phyloP scores from a whole-genome alignment of 257 asterid species.

The Fraxinus cuspidata region DNA sequence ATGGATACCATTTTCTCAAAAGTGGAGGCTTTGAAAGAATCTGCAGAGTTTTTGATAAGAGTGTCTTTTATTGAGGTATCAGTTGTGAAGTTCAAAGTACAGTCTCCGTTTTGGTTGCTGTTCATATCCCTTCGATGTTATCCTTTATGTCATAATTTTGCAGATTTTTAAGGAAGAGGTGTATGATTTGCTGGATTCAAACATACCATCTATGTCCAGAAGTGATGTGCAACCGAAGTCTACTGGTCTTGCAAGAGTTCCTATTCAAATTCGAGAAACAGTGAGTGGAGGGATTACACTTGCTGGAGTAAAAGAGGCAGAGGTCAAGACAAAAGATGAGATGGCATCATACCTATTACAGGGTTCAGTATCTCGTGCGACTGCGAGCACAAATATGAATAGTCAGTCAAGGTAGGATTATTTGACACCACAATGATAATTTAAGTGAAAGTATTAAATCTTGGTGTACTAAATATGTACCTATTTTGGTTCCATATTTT shows the following conservation, averaged over 20 bases:
- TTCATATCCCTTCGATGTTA: constrained; percentile 6
- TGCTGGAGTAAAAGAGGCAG: constrained; percentile 97
- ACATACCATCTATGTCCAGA: constrained; percentile 34
- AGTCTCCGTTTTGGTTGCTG: background rate
- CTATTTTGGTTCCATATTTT: background rate
- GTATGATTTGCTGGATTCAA: constrained; percentile 75
- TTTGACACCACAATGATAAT: background rate
- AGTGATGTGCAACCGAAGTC: constrained; percentile 43
- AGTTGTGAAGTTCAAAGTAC: constrained; percentile 14
- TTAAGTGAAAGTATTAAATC: background rate
- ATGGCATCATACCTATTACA: constrained; percentile 79
- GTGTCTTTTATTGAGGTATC: constrained; percentile 94
- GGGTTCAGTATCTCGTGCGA: constrained; percentile 92
- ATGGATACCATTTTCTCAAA: constrained; percentile 79
- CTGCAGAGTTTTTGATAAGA: constrained; percentile 73
- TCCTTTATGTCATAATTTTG: constrained; percentile 18
- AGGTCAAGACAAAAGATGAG: constrained; percentile 84
- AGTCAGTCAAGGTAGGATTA: constrained; percentile 78
- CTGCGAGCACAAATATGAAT: constrained; percentile 98
- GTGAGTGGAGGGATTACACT: constrained; percentile 85
- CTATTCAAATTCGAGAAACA: constrained; percentile 91
- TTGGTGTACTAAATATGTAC: constrained; percentile 5
- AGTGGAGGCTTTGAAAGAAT: constrained; percentile 60
- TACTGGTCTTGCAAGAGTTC: constrained; percentile 67
- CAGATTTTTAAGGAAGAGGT: constrained; percentile 98